Evolutionary conservation across 1,139 yeast genomes (phyloP), one percentile per base, ranked within the genome.

Genomic region (Ogataea hybrid): DNA sequence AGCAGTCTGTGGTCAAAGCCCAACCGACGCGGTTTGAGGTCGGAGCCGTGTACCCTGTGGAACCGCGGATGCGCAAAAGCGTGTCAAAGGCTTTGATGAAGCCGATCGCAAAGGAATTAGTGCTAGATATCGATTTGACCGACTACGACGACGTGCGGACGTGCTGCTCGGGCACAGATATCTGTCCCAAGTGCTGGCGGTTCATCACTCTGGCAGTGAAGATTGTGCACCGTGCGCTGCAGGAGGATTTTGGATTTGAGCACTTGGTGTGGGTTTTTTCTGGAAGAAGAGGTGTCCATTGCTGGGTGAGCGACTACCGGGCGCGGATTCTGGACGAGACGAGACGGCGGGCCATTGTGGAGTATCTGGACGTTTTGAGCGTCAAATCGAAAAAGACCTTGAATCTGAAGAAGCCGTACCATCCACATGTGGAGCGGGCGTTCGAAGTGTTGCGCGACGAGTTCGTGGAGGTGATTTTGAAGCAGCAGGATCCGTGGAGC

Each of bases 221-320:
- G 54, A 79, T 90, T 34, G 68, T 94, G 46, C 89, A 86, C 46
- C 59, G 65, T 1, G 84, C 95, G 0, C 69, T 92, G 43, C 69
- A 78, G 43, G 87, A 88, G 38, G 98, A 92, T 63, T 92, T 94
- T 65, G 97, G 97, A 0, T 90, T 88, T 63, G 68, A 81, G 43
- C 83, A 88, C 61, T 69, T 89, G 59, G 70, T 92, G 35, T 92
- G 98, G 98, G 96, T 92, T 3, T 92, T 88, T 61, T 88, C 97
- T 0, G 99, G 99, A 36, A 83, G 99, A 70, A 85, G 99, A 75
- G 99, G 99, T 63, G 96, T 95, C 20, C 99, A 92, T 71, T 95
- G 97, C 55, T 92, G 99, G 99, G 75, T 92, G 20, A 86, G 96
- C 63, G 98, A 94, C 61, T 66, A 77, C 41, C 69, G 90, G 38